phyloP scores from a whole-genome alignment of 1,284 basidiomycete genomes.

The Tremellales sp. region DNA sequence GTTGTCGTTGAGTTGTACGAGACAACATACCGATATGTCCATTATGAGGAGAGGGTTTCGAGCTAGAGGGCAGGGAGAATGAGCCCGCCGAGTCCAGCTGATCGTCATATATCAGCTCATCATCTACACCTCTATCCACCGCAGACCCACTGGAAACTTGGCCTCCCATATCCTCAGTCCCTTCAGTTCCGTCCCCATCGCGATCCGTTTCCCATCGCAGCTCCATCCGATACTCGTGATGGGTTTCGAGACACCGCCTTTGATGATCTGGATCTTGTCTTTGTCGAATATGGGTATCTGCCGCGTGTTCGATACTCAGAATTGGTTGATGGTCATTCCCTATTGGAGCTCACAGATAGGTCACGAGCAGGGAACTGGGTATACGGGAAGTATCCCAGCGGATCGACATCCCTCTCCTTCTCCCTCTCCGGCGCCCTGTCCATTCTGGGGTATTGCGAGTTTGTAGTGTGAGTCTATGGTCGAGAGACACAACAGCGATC shows the following conservation, averaged over 20 bases:
- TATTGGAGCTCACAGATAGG: constrained; percentile 15
- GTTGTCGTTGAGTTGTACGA: background rate
- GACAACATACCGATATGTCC: constrained; percentile 31
- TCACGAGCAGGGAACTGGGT: constrained; percentile 20
- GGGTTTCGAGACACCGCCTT: constrained; percentile 23
- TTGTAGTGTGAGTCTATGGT: no score
- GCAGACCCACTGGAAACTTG: background rate
- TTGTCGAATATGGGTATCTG: constrained; percentile 18
- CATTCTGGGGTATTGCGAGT: no score
- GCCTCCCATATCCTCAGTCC: constrained; percentile 28
- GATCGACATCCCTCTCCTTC: constrained; percentile 1
- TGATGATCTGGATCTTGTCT: constrained; percentile 22
- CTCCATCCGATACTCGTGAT: constrained; percentile 27
- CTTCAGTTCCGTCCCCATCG: constrained; percentile 27
- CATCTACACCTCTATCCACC: background rate
- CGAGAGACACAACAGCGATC: no score
- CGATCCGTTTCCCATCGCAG: constrained; percentile 24
- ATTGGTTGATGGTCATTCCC: background rate
- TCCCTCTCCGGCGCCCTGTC: no score
- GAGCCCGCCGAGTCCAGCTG: constrained; percentile 19
- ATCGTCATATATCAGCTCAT: background rate
- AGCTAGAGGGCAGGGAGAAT: constrained; percentile 19
- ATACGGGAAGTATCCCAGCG: constrained; percentile 14
- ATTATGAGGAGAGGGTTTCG: constrained; percentile 31
- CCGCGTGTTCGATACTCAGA: constrained; percentile 16